phyloP scores from a whole-genome alignment of 805 yeast genomes.

The Zygotorulaspora danielsina region DNA sequence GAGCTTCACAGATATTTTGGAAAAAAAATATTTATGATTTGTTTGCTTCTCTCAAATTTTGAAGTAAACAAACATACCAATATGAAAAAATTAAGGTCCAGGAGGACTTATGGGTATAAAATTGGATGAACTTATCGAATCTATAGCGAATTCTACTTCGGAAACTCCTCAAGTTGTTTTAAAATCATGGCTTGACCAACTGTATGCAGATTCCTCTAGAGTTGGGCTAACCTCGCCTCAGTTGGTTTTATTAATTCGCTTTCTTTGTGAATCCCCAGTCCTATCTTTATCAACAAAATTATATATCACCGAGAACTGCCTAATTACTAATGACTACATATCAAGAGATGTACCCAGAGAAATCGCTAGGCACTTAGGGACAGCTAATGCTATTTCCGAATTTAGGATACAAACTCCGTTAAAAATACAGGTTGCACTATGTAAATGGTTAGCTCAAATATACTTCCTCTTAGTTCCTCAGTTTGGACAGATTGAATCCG shows the following conservation, averaged over 20 bases:
- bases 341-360: slow-evolving; percentile 23
- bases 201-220: slow-evolving; percentile 15
- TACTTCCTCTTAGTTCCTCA: slow-evolving; percentile 26
- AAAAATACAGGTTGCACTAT: slow-evolving; percentile 27
- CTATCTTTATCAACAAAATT: slow-evolving; percentile 20
- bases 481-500: neutral
- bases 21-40: too few relatives aligned
- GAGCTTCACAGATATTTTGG: too few relatives aligned
- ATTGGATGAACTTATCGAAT: slow-evolving; percentile 7
- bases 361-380: slow-evolving; percentile 34
- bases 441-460: slow-evolving; percentile 37
- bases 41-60: too few relatives aligned
- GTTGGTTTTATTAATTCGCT: slow-evolving; percentile 16
- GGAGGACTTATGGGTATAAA: slow-evolving; percentile 4
- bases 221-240: slow-evolving; percentile 22
- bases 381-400: slow-evolving; percentile 21
- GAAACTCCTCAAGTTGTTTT: slow-evolving; percentile 12
- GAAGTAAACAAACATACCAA: too few relatives aligned
- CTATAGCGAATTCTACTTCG: slow-evolving; percentile 2
- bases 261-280: slow-evolving; percentile 18
- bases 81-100: too few relatives aligned
- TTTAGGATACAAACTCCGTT: slow-evolving; percentile 19
- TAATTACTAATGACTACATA: slow-evolving; percentile 32
- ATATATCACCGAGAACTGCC: slow-evolving; percentile 25
- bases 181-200: slow-evolving; percentile 11